A percentile compares a stretch with the other conserved stretches of the same genome.
Conservation (phyloP, 164 flowering plant genomes). For the Cinnamomum chago region DNA sequence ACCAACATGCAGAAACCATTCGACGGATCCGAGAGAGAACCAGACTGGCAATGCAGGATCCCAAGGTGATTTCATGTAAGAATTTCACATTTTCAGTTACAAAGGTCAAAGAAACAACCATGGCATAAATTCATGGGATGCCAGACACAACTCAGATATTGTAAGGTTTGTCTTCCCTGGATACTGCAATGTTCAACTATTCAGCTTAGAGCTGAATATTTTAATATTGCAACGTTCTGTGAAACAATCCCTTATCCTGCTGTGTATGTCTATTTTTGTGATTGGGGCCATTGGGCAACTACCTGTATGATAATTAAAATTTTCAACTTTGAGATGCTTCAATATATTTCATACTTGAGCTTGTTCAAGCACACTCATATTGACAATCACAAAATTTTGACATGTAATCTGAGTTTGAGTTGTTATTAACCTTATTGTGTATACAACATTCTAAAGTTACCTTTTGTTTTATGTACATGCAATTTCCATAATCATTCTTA, state of each 20-base stretch:
- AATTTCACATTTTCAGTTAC: slow-evolving; percentile 20
- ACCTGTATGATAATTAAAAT: neutral
- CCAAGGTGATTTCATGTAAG: slow-evolving; percentile 42
- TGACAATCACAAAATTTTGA: neutral
- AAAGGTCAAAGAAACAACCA: slow-evolving; percentile 4
- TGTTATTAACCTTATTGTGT: neutral
- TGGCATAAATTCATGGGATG: neutral
- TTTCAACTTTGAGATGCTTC: neutral
- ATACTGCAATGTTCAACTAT: neutral
- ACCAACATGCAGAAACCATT: slow-evolving; percentile 64
- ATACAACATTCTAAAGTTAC: neutral
- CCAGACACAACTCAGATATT: neutral
- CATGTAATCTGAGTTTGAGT: neutral
- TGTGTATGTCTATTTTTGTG: neutral
- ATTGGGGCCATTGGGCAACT: neutral
- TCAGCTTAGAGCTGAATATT: neutral
- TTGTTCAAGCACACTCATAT: neutral
- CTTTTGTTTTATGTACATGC: too few species aligned
- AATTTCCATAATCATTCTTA: too few species aligned
- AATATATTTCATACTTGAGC: neutral
- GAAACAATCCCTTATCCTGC: neutral
- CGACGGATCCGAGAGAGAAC: slow-evolving; percentile 46
- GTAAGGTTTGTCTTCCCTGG: neutral
- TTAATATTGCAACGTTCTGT: neutral
- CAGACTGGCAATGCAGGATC: slow-evolving; percentile 34